Evolutionary conservation across 2,329 filamentous ascomycete genomes (phyloP), one percentile per base, ranked within the genome.

Genomic region (Endocalyx cinctus): DNA sequence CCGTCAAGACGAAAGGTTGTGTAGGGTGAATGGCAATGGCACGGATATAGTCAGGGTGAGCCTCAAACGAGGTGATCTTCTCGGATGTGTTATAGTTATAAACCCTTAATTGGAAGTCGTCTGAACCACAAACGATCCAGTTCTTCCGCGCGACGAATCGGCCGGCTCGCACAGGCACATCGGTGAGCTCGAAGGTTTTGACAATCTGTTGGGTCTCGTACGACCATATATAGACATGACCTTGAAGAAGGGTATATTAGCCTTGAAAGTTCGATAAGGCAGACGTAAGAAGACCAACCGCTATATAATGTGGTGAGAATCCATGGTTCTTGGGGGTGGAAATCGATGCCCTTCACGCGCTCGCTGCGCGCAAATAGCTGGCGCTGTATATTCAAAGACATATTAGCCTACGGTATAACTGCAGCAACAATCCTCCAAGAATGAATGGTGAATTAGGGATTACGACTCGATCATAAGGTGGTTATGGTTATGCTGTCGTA

Each of bases 51-150:
- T 98, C 92, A 41, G 92, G 92, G 60, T 98, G 92, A 32, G 89
- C 90, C 68, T 97, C 90, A 63, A 96, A 97, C 12, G 86, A 86
- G 34, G 88, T 90, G 55, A 97, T 92, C 77, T 96, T 97, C 67
- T 98, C 92, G 40, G 87, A 94, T 34, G 92, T 98, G 69, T 98
- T 97, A 76, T 97, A 98, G 70, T 98, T 97, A 77, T 95, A 94
- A 45, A 94, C 86, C 51, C 90, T 84, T 34, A 80, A 62, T 58
- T 80, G 75, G 68, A 94, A 98, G 69, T 95, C 87, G 68, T 94
- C 87, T 48, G 84, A 90, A 57, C 92, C 92, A 66, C 87, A 92
- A 35, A 94, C 87, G 51, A 95, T 94, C 92, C 92, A 98, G 66
- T 97, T 98, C 80, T 98, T 98, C 53, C 92, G 79, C 49, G 92